Evolutionary conservation across 129 eudicot species (phyloP).

Genomic region (Helianthus annuus): DNA sequence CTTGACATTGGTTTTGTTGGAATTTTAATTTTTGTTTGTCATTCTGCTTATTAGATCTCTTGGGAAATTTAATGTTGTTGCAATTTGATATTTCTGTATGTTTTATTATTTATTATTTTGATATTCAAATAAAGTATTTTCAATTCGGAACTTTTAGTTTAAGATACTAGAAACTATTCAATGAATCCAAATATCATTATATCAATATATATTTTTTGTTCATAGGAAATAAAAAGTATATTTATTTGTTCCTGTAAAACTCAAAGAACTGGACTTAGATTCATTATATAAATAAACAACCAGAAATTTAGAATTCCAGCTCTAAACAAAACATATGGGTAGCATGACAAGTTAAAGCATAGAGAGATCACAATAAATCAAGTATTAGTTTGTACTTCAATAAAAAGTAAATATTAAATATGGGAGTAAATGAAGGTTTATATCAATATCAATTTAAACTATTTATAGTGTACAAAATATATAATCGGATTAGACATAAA

Average conservation of each 20-base stretch:
- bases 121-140: not conserved
- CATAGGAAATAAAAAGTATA: not conserved
- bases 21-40: slow-evolving; percentile 3
- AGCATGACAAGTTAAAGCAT: too few relatives aligned
- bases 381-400: too few relatives aligned
- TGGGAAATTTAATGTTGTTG: slow-evolving; percentile 8
- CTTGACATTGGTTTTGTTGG: not conserved
- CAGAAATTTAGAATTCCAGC: not conserved
- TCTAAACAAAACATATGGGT: too few relatives aligned
- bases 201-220: not conserved
- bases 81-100: not conserved
- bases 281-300: not conserved
- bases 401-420: too few relatives aligned
- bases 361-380: too few relatives aligned
- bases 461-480: too few relatives aligned
- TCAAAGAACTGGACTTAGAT: not conserved
- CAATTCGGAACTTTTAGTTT: not conserved
- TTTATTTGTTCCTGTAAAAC: not conserved
- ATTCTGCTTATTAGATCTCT: not conserved
- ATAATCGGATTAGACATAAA: too few relatives aligned
- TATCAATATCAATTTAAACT: too few relatives aligned
- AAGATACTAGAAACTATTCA: not conserved
- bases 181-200: not conserved
- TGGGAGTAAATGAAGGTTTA: too few relatives aligned
- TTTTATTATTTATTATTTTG: not conserved